These are phyloP conservation scores for Cystobasidium onofrii DNA, from an alignment of 768 basidiomycete genomes.

Conservation along the genomic window DNA sequence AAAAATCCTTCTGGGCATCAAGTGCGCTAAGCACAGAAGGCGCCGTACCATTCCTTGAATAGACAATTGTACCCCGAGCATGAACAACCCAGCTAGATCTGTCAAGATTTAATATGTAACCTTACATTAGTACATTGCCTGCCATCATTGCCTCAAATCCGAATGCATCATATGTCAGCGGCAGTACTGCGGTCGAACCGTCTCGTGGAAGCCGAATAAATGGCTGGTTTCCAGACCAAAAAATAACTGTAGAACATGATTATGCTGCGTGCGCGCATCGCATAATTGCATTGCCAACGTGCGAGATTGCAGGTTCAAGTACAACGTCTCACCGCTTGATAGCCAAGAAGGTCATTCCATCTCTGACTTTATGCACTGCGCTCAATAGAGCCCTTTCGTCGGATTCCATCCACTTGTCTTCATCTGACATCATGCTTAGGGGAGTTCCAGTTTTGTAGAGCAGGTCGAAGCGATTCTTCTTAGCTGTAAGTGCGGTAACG, in stretches of 20 bases:
- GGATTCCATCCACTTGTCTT: slow-evolving; percentile 63
- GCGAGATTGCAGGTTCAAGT: no score
- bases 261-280: no score
- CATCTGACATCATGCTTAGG: slow-evolving; percentile 49
- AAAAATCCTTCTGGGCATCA: slow-evolving; percentile 23
- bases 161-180: no score
- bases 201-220: no score
- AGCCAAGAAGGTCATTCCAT: slow-evolving; percentile 63
- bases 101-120: no score
- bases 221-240: no score
- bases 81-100: no score
- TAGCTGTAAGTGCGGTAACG: slow-evolving; percentile 65
- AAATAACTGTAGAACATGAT: neutral
- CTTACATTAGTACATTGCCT: no score
- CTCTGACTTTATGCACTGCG: slow-evolving; percentile 69
- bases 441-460: slow-evolving; percentile 49
- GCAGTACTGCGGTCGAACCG: no score
- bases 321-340: slow-evolving; percentile 20
- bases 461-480: slow-evolving; percentile 65
- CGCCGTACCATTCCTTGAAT: neutral
- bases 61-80: no score
- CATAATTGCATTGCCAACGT: no score
- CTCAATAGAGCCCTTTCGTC: slow-evolving; percentile 74
- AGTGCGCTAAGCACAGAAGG: neutral
- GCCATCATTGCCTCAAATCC: no score